phyloP scores from a whole-genome alignment of 257 asterid species.

The Voacanga thouarsii region DNA sequence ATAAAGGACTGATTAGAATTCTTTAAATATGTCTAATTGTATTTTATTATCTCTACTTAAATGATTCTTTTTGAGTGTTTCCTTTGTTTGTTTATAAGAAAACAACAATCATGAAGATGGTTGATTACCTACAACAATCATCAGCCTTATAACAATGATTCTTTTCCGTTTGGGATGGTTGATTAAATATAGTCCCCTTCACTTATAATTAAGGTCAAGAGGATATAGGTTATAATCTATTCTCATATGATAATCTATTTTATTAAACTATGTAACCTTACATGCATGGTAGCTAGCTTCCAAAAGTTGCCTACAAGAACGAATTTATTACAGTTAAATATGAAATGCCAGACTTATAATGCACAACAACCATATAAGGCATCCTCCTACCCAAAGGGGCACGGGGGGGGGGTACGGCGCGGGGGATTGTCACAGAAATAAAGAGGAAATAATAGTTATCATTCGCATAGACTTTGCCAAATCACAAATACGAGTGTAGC shows the following conservation, averaged over 20 bases:
- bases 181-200: constrained; percentile 1
- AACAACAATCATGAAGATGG: too few relatives aligned
- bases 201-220: background rate
- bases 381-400: too few relatives aligned
- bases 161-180: background rate
- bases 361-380: too few relatives aligned
- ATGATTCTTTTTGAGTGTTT: background rate
- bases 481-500: too few relatives aligned
- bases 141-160: too few relatives aligned
- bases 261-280: background rate
- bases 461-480: too few relatives aligned
- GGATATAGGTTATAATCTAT: background rate
- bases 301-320: background rate
- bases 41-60: background rate
- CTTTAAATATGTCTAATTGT: background rate
- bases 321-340: background rate
- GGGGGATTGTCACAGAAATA: too few relatives aligned
- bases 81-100: background rate
- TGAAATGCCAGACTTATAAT: background rate
- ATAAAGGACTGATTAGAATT: background rate
- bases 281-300: background rate
- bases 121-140: too few relatives aligned
- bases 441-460: too few relatives aligned
- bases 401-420: too few relatives aligned
- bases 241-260: background rate